Evolutionary conservation across 805 yeast species (phyloP).

Genomic region (Monosporozyma servazzii): DNA sequence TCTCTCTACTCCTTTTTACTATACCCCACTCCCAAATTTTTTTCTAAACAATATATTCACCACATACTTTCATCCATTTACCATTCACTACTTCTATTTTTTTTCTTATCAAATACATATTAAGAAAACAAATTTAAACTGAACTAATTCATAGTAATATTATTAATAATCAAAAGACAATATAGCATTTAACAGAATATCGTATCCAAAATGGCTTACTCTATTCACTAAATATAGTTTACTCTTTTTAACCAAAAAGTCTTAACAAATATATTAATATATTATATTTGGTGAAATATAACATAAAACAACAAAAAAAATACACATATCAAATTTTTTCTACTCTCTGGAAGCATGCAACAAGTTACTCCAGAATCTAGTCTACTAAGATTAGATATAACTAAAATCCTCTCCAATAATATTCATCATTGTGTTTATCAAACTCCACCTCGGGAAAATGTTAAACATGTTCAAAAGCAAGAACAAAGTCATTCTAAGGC

Average conservation of each 20-base stretch:
- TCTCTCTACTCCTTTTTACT: neutral
- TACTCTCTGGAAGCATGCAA: slow-evolving; percentile 1
- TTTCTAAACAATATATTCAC: neutral
- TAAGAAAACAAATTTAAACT: neutral
- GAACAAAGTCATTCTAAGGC: neutral
- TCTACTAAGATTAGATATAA: neutral
- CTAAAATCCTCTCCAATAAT: neutral
- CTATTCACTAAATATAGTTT: neutral
- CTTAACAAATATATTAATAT: neutral
- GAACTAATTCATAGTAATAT: neutral
- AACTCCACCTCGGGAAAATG: slow-evolving; percentile 13
- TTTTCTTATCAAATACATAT: neutral
- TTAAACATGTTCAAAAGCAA: neutral
- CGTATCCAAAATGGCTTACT: neutral
- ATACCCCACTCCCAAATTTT: neutral
- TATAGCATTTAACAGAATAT: neutral
- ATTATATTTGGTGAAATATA: neutral
- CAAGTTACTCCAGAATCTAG: slow-evolving; percentile 5
- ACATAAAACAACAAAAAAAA: neutral
- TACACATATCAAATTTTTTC: neutral
- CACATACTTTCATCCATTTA: neutral
- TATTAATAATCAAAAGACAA: neutral
- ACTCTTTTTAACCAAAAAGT: neutral
- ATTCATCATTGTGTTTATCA: slow-evolving; percentile 6
- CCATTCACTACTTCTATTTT: neutral